phyloP scores from a whole-genome alignment of 2,329 filamentous ascomycete species.

The Paramyrothecium roridum region DNA sequence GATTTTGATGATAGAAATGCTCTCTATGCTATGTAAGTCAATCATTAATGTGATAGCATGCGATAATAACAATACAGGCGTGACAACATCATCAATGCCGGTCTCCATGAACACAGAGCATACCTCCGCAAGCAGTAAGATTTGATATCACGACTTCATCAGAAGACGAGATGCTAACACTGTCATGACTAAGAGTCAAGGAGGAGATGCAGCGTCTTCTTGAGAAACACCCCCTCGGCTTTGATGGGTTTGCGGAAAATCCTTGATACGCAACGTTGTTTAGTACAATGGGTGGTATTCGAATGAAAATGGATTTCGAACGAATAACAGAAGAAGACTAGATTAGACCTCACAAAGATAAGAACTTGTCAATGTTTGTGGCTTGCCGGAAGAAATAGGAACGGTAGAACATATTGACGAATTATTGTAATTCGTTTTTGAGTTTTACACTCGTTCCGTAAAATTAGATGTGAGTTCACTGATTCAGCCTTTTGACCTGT shows the following conservation, averaged over 20 bases:
- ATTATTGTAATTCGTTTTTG: too few relatives aligned
- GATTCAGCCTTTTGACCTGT: too few relatives aligned
- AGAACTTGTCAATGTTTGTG: too few relatives aligned
- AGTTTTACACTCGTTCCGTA: too few relatives aligned
- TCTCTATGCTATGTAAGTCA: constrained; percentile 21
- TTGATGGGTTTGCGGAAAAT: constrained; percentile 5
- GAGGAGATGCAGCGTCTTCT: constrained; percentile 11
- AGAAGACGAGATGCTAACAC: neutral
- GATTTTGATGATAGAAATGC: constrained; percentile 25
- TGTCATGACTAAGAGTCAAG: constrained; percentile 2
- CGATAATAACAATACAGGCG: neutral
- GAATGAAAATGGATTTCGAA: too few relatives aligned
- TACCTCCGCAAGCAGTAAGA: constrained; percentile 5
- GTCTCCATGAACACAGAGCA: neutral
- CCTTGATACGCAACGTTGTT: neutral
- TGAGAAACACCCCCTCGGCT: constrained; percentile 8
- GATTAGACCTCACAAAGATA: too few relatives aligned
- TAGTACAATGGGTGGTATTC: too few relatives aligned
- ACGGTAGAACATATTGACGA: too few relatives aligned
- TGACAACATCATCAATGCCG: constrained; percentile 4
- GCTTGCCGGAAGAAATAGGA: too few relatives aligned
- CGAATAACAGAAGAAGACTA: too few relatives aligned
- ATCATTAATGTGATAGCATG: neutral
- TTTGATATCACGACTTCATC: neutral
- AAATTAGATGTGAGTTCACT: too few relatives aligned